These are phyloP conservation scores for Actinidia polygama DNA, from an alignment of 179 eudicot species.

Conservation along the genomic window DNA sequence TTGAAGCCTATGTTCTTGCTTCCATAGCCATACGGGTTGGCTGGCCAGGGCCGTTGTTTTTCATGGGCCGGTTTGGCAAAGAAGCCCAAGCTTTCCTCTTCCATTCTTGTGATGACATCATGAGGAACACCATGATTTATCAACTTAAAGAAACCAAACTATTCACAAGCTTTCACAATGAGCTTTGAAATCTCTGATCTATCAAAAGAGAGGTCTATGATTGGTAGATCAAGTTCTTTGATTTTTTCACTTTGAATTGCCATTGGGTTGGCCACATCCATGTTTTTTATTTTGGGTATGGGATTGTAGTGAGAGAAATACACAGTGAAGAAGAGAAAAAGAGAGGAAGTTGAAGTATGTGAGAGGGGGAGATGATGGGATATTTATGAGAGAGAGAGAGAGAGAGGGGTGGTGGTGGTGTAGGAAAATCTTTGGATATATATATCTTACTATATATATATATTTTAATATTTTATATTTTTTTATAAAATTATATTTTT, in stretches of 20 bases:
- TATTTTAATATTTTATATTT: too few relatives aligned
- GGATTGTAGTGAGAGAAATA: neutral
- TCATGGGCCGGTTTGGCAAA: slow-evolving; percentile 29
- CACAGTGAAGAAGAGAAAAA: neutral
- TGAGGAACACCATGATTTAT: slow-evolving; percentile 45
- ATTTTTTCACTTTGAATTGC: slow-evolving; percentile 22
- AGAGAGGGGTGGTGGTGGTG: too few relatives aligned
- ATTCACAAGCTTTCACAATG: slow-evolving; percentile 41
- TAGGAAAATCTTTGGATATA: too few relatives aligned
- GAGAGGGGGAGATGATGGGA: neutral
- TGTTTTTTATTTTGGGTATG: slow-evolving; percentile 8
- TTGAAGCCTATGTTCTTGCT: slow-evolving; percentile 44
- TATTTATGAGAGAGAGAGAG: neutral
- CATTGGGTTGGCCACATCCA: slow-evolving; percentile 35
- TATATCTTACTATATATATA: too few relatives aligned
- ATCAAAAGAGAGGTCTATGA: slow-evolving; percentile 29
- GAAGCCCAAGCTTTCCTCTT: slow-evolving; percentile 30
- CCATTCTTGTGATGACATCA: slow-evolving; percentile 36
- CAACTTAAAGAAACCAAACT: slow-evolving; percentile 53
- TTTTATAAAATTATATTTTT: too few relatives aligned
- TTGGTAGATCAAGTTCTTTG: slow-evolving; percentile 30
- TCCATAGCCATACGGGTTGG: slow-evolving; percentile 45
- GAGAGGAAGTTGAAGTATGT: too few relatives aligned
- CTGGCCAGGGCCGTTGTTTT: slow-evolving; percentile 36
- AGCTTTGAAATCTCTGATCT: slow-evolving; percentile 24